Evolutionary conservation across 371 early-diverging fungal genomes (phyloP), one percentile per base, ranked within the genome.

Genomic region (Phascolomyces articulosus): DNA sequence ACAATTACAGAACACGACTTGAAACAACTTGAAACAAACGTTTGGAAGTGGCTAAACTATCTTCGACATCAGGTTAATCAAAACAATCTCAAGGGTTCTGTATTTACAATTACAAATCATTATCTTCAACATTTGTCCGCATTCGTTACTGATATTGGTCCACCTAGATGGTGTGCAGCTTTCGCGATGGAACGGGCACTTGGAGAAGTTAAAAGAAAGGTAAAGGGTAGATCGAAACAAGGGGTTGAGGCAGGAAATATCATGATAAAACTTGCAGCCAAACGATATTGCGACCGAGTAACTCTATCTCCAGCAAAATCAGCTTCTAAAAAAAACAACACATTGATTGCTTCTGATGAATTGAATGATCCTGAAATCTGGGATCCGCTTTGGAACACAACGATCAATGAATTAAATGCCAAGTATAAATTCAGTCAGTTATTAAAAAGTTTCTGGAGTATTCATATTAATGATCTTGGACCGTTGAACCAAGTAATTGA

Each of bases 31-130:
- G 26, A 54, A 13, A 23, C 15, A 54, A 54, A 54, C 21, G 54
- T 54, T 28, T 54, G 54, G 54, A 54, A 54, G 16, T 54, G 54
- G 54, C 54, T 54, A 11, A 28, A 54, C 26, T 54, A 18, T 21
- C 21, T 54, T 13, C 10, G 21, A 54, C 3, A 4, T 28, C 24
- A 54, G 16, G 54, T 54, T 21, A 23, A 20, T 11, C 18, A 20
- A 54, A 23, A 23, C 10, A 54, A 20, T 11, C 10, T 54, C 21
- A 21, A 28, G 11, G 28, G 13, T 2, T 23, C 54, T 27, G 28
- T 54, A 10, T 54, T 54, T 54, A 20, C 54, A 16, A 26, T 26
- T 16, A 16, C 54, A 3, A 10, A 54, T 13, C 54, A 54, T 21
- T 44, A 44, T 20, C 44, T 44, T 18, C 16, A 20, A 20, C 44